Evolutionary conservation across 805 yeast genomes (phyloP).

Genomic region (Geotrichum ghanense): DNA sequence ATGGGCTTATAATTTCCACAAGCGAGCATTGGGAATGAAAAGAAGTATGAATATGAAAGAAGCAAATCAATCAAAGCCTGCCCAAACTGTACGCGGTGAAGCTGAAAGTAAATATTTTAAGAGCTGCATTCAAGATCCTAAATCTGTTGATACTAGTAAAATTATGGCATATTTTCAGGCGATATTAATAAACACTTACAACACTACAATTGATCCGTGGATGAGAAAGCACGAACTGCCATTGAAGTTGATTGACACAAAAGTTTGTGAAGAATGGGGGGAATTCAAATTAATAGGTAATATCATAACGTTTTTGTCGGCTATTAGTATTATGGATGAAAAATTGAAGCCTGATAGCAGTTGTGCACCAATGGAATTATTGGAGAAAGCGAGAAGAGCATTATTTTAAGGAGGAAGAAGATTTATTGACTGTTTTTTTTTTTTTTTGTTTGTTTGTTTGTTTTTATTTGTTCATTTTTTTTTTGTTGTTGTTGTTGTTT

Average conservation of each 20-base stretch:
- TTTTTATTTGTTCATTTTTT: too few species aligned
- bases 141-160: neutral
- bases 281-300: too few species aligned
- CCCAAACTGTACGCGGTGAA: too few species aligned
- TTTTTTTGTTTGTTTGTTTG: too few species aligned
- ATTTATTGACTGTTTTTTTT: too few species aligned
- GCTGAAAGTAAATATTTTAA: too few species aligned
- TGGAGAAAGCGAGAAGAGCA: neutral
- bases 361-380: neutral
- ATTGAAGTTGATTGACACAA: too few species aligned
- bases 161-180: neutral
- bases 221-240: too few species aligned
- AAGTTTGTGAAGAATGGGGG: too few species aligned
- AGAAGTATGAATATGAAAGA: neutral
- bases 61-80: too few species aligned
- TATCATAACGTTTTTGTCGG: neutral
- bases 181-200: neutral
- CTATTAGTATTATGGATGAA: neutral
- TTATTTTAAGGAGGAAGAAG: too few species aligned
- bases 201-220: neutral
- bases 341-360: neutral
- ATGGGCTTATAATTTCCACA: neutral
- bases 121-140: neutral
- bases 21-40: neutral
- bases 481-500: too few species aligned